These are phyloP conservation scores for Leptographium wingfieldii DNA, from an alignment of 2,329 filamentous ascomycete genomes.

Conservation along the genomic window DNA sequence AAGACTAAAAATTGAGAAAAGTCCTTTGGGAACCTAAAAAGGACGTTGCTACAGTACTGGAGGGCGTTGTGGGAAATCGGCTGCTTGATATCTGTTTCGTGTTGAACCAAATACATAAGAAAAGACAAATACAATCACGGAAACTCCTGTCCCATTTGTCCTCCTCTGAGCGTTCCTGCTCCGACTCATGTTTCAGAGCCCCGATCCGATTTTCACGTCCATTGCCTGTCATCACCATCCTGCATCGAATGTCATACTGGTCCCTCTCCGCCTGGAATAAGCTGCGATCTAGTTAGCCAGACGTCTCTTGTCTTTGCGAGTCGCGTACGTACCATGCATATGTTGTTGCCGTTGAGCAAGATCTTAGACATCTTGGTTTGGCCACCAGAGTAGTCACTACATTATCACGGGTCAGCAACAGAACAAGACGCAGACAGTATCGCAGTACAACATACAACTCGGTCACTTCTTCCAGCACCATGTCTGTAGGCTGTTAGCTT, in stretches of 20 bases:
- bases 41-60: neutral
- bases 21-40: neutral
- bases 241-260: conserved; percentile 26
- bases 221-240: neutral
- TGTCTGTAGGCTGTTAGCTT: conserved; percentile 48
- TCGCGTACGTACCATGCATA: conserved; percentile 73
- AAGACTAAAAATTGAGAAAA: neutral
- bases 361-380: conserved; percentile 90
- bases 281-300: conserved; percentile 26
- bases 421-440: neutral
- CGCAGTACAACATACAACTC: conserved; percentile 57
- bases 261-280: conserved; percentile 67
- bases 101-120: neutral
- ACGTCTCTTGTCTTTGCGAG: no score
- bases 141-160: neutral
- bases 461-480: conserved; percentile 94
- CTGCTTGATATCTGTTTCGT: neutral
- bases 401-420: neutral
- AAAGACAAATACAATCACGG: neutral
- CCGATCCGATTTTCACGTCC: neutral
- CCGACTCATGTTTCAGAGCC: neutral
- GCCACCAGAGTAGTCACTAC: conserved; percentile 78
- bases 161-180: neutral
- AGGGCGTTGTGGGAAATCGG: neutral
- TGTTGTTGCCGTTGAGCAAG: conserved; percentile 92